phyloP scores from a whole-genome alignment of 163 green algal species.

The Prototheca cutis region DNA sequence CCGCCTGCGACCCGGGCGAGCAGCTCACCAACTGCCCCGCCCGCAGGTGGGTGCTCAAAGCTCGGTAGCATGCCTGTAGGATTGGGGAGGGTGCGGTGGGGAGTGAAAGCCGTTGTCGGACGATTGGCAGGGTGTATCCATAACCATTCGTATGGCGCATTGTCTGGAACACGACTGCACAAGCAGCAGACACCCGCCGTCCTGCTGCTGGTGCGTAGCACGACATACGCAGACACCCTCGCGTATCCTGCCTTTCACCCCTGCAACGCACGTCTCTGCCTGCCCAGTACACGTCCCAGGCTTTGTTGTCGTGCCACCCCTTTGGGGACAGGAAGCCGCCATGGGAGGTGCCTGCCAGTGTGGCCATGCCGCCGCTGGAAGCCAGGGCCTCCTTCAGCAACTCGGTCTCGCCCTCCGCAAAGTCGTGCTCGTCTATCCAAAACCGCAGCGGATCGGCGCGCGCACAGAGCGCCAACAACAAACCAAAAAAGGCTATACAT shows the following conservation, averaged over 20 bases:
- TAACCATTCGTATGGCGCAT: too few species aligned
- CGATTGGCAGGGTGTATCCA: too few species aligned
- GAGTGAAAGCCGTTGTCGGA: too few species aligned
- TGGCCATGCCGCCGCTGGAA: background rate
- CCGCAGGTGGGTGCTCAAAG: constrained; percentile 8
- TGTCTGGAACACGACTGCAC: too few species aligned
- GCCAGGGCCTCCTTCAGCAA: constrained; percentile 26
- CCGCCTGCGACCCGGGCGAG: constrained; percentile 44
- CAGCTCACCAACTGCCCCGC: constrained; percentile 50
- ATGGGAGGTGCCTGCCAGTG: constrained; percentile 16
- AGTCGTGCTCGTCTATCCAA: constrained; percentile 39
- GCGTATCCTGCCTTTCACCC: background rate
- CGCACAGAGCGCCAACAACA: too few species aligned
- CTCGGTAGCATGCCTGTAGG: constrained; percentile 27
- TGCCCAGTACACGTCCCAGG: constrained; percentile 55
- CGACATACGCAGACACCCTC: background rate
- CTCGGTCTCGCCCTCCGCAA: constrained; percentile 28
- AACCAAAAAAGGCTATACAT: too few species aligned
- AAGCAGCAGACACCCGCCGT: too few species aligned
- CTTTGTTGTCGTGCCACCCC: constrained; percentile 31
- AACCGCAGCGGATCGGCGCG: constrained; percentile 23
- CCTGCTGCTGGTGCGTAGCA: too few species aligned
- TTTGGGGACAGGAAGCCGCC: constrained; percentile 25
- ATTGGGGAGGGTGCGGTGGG: background rate
- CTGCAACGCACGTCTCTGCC: constrained; percentile 7